These are phyloP conservation scores for Diplosphaera chodatii DNA, from an alignment of 139 green algal species.

Conservation along the genomic window DNA sequence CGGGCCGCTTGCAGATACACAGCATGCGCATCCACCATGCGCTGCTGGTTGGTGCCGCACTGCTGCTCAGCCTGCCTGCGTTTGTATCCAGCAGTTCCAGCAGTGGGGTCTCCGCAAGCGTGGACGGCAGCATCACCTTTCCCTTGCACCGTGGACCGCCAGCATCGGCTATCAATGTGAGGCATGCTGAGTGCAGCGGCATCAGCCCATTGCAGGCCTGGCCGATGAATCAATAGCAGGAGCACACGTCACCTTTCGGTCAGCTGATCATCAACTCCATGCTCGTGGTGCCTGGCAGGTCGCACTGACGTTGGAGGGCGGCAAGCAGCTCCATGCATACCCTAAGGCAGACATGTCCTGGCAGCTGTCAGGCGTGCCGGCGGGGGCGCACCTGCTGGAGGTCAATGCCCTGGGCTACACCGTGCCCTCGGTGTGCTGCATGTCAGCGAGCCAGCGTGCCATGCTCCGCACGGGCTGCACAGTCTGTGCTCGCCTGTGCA, in stretches of 20 bases:
- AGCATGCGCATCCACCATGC: not conserved
- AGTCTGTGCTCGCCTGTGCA: no score
- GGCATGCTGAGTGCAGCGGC: no score
- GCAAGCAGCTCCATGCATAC: not conserved
- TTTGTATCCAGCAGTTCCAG: not conserved
- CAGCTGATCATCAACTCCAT: no score
- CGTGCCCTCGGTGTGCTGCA: not conserved
- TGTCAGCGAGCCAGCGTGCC: no score
- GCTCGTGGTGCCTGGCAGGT: no score
- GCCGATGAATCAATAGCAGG: no score
- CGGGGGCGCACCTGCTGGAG: not conserved
- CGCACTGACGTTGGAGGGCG: not conserved
- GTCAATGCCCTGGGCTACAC: not conserved
- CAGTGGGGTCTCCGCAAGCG: not conserved
- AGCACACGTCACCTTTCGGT: no score
- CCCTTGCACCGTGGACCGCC: not conserved
- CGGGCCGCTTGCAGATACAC: no score
- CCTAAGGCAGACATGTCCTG: not conserved
- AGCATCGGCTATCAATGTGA: not conserved
- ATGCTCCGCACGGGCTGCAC: not conserved
- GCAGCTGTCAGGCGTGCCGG: not conserved
- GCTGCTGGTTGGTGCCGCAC: not conserved
- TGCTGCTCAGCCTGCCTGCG: not conserved
- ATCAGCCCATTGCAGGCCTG: no score
- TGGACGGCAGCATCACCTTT: not conserved